Evolutionary conservation across 2,329 filamentous ascomycete genomes (phyloP).

Genomic region (Paecilomyces sp.): DNA sequence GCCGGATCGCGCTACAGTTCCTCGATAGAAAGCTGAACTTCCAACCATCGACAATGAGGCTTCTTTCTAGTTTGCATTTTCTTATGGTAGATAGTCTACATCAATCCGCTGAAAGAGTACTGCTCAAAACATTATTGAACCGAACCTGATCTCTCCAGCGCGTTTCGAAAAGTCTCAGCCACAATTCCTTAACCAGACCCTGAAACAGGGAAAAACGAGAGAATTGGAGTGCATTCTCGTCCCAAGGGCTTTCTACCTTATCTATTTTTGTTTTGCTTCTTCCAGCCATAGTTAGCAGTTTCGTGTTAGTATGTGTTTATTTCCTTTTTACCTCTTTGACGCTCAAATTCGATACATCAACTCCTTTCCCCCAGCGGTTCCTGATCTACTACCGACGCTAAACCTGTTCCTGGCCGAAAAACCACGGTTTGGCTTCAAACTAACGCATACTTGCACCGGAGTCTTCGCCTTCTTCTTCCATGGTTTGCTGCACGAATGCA

Average conservation of each 20-base stretch:
- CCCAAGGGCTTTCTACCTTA: not conserved
- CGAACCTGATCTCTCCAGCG: not conserved
- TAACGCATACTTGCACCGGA: not conserved
- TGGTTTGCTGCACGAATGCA: not conserved
- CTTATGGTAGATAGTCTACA: not conserved
- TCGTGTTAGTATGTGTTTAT: not conserved
- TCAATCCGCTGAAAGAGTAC: not conserved
- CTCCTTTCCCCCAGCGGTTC: not conserved
- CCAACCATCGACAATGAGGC: not conserved
- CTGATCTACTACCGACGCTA: slow-evolving; percentile 1
- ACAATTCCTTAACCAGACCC: not conserved
- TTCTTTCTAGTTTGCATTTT: not conserved
- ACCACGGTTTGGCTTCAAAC: not conserved
- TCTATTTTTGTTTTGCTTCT: not conserved
- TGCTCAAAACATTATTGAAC: not conserved
- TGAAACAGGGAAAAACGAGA: not conserved
- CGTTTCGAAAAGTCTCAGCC: not conserved
- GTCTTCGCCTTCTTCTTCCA: not conserved
- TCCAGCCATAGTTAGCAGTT: not conserved
- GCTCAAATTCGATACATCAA: not conserved
- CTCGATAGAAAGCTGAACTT: not conserved
- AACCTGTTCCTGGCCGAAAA: slow-evolving; percentile 6
- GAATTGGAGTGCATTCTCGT: not conserved
- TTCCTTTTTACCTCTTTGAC: not conserved
- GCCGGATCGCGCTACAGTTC: not conserved